Evolutionary conservation across 2,329 filamentous ascomycete species (phyloP).

Genomic region (Xylariaceae sp.): DNA sequence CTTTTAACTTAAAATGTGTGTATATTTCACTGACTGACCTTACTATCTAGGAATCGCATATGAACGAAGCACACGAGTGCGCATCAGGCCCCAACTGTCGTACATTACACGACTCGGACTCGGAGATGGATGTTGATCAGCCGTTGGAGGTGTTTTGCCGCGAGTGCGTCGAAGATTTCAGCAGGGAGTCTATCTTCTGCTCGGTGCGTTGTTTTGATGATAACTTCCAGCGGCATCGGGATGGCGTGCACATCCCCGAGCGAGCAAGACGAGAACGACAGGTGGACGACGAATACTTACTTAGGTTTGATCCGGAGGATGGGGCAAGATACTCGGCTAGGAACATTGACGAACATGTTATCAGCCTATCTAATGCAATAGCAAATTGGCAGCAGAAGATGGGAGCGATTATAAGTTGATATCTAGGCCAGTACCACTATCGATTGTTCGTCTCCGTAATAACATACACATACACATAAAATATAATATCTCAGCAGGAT

Average conservation of each 20-base stretch:
- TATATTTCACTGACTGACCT: constrained; percentile 22
- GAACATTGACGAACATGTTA: constrained; percentile 27
- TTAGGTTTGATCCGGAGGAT: constrained; percentile 25
- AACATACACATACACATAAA: background rate
- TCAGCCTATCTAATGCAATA: constrained; percentile 26
- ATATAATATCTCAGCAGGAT: background rate
- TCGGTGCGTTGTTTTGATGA: constrained; percentile 37
- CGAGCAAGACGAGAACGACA: constrained; percentile 26
- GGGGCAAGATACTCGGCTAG: constrained; percentile 24
- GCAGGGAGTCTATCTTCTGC: constrained; percentile 38
- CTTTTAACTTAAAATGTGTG: background rate
- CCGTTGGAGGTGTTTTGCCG: constrained; percentile 35
- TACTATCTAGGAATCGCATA: constrained; percentile 34
- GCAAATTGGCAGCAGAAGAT: constrained; percentile 21
- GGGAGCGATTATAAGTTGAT: constrained; percentile 8
- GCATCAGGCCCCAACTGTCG: constrained; percentile 37
- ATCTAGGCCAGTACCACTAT: background rate
- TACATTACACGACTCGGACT: constrained; percentile 37
- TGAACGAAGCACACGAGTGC: constrained; percentile 37
- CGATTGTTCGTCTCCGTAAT: background rate
- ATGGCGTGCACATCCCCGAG: constrained; percentile 31
- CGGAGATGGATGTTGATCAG: constrained; percentile 33
- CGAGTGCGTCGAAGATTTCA: constrained; percentile 36
- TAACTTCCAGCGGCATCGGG: constrained; percentile 39
- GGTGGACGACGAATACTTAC: constrained; percentile 24